Evolutionary conservation across 495 filamentous ascomycete genomes (phyloP).

Genomic region (Trichoderma reesei): DNA sequence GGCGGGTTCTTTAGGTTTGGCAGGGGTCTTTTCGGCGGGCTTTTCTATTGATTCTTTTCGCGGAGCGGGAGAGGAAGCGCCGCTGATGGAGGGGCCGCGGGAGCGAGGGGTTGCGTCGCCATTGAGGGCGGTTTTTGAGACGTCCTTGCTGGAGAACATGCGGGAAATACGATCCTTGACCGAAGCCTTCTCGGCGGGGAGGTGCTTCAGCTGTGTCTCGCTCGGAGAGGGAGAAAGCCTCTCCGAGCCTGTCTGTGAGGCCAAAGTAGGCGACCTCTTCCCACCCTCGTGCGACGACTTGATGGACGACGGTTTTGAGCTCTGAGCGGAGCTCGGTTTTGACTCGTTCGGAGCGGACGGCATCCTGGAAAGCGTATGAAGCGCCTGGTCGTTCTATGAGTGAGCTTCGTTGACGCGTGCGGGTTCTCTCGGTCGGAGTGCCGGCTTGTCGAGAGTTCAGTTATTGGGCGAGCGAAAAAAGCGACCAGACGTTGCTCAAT

Average conservation of each 20-base stretch:
- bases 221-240: constrained; percentile 13
- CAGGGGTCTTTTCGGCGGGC: constrained; percentile 21
- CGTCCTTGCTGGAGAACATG: constrained; percentile 42
- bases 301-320: constrained; percentile 12
- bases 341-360: constrained; percentile 5
- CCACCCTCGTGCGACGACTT: constrained; percentile 11
- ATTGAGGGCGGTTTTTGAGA: constrained; percentile 17
- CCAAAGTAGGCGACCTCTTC: constrained; percentile 7
- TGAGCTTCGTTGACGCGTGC: background rate
- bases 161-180: constrained; percentile 40
- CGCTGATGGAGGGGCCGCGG: constrained; percentile 15
- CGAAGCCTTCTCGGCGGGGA: constrained; percentile 34
- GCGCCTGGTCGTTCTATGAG: background rate
- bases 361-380: background rate
- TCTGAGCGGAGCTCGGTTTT: constrained; percentile 2
- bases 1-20: constrained; percentile 20
- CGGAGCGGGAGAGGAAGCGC: constrained; percentile 18
- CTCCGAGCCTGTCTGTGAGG: constrained; percentile 3
- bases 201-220: constrained; percentile 22
- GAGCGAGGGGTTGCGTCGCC: constrained; percentile 13
- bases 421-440: background rate
- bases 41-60: constrained; percentile 15
- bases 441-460: background rate
- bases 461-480: background rate
- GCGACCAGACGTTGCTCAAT: background rate